Evolutionary conservation across 352 stramenopile species (phyloP), one percentile per base, ranked within the genome.

Genomic region (Phytophthora melonis): DNA sequence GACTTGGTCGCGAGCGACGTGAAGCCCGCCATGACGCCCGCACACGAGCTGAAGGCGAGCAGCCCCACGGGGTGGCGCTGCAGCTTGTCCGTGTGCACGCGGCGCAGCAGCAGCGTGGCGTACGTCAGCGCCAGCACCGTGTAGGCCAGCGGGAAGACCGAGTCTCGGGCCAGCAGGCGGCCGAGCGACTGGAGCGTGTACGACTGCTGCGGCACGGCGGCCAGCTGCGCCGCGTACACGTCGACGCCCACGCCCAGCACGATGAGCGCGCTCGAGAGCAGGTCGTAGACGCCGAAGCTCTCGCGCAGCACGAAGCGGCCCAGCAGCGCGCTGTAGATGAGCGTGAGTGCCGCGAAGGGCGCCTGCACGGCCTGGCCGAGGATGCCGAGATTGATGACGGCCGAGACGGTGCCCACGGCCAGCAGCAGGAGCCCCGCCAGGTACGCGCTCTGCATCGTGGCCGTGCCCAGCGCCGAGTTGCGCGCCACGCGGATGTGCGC

Each of bases 1-100:
- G 87, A 93, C 62, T 94, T 94, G 63, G 86, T 91, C n/a, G 84
- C 83, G 49, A 94, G 75, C 45, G 85, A 93, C 18, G 87, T 93
- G 61, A 92, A 94, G 30, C 87, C 87, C 0, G 87, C 87, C 83
- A 94, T 94, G 58, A 94, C 81, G 3, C 87, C 87, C 3, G 87
- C 87, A 21, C 82, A 91, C 9, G 85, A 93, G 50, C 82, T 91
- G 71, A 94, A 93, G 0, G 85, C 86, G 49, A 94, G 69, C 7
- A 94, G 68, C 1, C 82, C 85, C 18, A 90, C 61, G 7, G 84
- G 81, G 10, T 78, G 77, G 27, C 80, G 77, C 66, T 92, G 84
- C 25, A 94, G 69, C 9, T 85, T 83, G 23, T 80, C 77, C 18
- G 70, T 74, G 25, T 88, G 74, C 19, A 94, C 87, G 3, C 79